A percentile compares a stretch with the other conserved stretches of the same genome.
phyloP scores from a whole-genome alignment of 192 early-diverging fungal species.

The Kappamyces sp. region DNA sequence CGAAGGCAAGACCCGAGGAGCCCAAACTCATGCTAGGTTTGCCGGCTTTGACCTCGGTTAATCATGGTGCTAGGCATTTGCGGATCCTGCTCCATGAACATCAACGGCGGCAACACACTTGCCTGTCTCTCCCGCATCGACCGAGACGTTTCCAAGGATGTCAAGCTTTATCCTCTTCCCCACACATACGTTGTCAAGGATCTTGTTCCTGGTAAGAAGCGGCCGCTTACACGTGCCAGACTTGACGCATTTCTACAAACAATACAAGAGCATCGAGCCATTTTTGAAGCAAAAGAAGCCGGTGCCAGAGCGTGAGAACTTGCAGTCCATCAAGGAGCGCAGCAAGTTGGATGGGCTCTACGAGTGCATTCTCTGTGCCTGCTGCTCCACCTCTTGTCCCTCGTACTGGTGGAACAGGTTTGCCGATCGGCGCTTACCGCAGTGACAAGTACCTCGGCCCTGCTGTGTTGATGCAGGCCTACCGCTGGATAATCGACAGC shows the following conservation, averaged over 20 bases:
- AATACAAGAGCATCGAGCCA: constrained; percentile 96
- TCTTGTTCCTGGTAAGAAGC: constrained; percentile 65
- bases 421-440: background rate
- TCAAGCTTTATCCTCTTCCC: constrained; percentile 94
- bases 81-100: constrained; percentile 98
- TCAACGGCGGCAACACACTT: constrained; percentile 89
- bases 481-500: constrained; percentile 98
- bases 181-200: constrained; percentile 98
- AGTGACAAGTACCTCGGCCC: constrained; percentile 80
- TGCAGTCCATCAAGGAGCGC: constrained; percentile 89
- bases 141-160: constrained; percentile 48
- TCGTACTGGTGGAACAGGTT: constrained; percentile 92
- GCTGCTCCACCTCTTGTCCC: constrained; percentile 94
- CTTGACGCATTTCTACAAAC: constrained; percentile 94
- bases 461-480: constrained; percentile 93
- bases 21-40: constrained; percentile 86
- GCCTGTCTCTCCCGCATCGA: constrained; percentile 90
- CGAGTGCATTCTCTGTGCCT: constrained; percentile 97
- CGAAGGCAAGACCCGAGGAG: constrained; percentile 96
- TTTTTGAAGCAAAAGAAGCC: constrained; percentile 85
- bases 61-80: constrained; percentile 57
- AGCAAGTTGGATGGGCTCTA: constrained; percentile 94
- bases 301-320: constrained; percentile 71
- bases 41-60: constrained; percentile 83
- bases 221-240: constrained; percentile 35